These are phyloP conservation scores for Tolypocladium sp. DNA, from an alignment of 2,329 filamentous ascomycete species.

Conservation along the genomic window DNA sequence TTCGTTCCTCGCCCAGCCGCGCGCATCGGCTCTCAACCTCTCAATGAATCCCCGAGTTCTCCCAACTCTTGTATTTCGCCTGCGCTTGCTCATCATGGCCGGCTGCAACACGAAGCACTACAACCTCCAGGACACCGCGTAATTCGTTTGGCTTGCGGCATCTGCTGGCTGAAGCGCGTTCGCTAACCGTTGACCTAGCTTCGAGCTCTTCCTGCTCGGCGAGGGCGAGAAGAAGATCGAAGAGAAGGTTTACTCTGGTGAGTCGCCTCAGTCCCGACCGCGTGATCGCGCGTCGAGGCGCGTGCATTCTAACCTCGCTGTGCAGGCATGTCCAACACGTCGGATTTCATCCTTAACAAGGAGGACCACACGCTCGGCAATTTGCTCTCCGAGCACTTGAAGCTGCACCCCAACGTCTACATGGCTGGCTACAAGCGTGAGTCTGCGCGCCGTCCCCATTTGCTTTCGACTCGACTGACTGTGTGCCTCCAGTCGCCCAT, in stretches of 20 bases:
- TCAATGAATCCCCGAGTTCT: background rate
- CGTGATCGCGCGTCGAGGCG: background rate
- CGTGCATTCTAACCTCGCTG: background rate
- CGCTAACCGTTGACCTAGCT: slow-evolving; percentile 43
- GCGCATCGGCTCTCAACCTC: background rate
- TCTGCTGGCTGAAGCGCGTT: background rate
- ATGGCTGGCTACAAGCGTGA: slow-evolving; percentile 88
- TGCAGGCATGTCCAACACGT: slow-evolving; percentile 78
- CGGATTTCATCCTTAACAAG: slow-evolving; percentile 90
- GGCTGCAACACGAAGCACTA: slow-evolving; percentile 28
- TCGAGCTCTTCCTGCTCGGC: slow-evolving; percentile 83
- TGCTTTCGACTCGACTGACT: slow-evolving; percentile 7
- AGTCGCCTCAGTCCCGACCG: slow-evolving; percentile 20
- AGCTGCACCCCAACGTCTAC: slow-evolving; percentile 72
- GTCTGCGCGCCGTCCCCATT: slow-evolving; percentile 22
- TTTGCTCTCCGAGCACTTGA: slow-evolving; percentile 75
- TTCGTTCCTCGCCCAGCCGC: background rate
- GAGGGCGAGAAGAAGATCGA: slow-evolving; percentile 92
- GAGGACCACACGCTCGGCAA: slow-evolving; percentile 96
- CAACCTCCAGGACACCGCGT: slow-evolving; percentile 27
- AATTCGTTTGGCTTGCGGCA: slow-evolving; percentile 10
- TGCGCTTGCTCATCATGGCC: slow-evolving; percentile 16
- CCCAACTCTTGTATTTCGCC: background rate
- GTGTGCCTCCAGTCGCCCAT: slow-evolving; percentile 33
- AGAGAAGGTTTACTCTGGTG: slow-evolving; percentile 81